Conservation (phyloP, 495 filamentous ascomycete species). For the Penicillium lagena region DNA sequence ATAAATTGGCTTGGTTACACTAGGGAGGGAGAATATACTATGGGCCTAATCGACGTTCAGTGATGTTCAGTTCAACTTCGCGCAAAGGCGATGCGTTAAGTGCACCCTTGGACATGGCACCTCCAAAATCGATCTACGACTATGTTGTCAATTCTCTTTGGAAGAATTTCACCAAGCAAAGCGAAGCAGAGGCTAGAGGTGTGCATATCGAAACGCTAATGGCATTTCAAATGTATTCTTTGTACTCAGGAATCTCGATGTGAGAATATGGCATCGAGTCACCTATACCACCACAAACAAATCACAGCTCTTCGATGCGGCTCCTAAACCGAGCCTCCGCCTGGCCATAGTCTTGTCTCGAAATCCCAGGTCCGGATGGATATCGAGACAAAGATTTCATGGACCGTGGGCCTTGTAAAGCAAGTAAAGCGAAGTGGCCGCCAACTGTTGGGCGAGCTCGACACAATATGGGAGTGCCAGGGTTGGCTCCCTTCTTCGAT, state of each 20-base stretch:
- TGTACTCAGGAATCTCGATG: not conserved
- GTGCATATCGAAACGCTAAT: too few relatives aligned
- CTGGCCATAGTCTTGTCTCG: not conserved
- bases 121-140: not conserved
- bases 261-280: not conserved
- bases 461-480: constrained; percentile 32
- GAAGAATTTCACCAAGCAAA: not conserved
- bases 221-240: too few relatives aligned
- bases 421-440: constrained; percentile 48
- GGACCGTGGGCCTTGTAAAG: constrained; percentile 28
- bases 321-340: not conserved
- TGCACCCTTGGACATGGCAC: not conserved
- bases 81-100: not conserved
- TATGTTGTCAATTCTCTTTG: not conserved
- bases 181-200: too few relatives aligned
- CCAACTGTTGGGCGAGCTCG: constrained; percentile 51
- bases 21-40: too few relatives aligned
- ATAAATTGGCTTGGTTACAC: too few relatives aligned
- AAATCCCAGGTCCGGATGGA: not conserved
- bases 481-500: constrained; percentile 28
- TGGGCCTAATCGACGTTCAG: too few relatives aligned
- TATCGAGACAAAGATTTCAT: constrained; percentile 14
- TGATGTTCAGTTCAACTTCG: too few relatives aligned
- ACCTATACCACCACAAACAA: not conserved
- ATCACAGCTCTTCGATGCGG: constrained; percentile 14